Conservation (phyloP, 2,329 filamentous ascomycete species). For the Botryotinia calthae region DNA sequence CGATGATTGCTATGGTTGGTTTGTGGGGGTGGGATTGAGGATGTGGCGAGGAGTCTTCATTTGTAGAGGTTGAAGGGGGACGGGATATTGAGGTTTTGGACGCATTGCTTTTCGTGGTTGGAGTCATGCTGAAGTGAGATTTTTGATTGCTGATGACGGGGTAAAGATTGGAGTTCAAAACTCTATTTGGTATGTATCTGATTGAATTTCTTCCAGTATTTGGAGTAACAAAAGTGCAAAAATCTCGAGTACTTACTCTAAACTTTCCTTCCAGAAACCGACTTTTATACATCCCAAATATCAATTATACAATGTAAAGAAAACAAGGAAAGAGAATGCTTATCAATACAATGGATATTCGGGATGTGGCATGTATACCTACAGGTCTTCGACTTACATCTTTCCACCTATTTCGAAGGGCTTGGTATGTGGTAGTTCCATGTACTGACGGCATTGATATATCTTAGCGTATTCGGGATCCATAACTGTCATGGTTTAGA, state of each 20-base stretch:
- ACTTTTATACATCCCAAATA: not conserved
- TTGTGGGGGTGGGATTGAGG: not conserved
- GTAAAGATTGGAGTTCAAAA: not conserved
- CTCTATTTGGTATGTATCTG: not conserved
- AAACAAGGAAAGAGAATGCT: not conserved
- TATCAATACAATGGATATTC: not conserved
- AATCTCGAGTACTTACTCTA: not conserved
- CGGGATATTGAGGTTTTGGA: not conserved
- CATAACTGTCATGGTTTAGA: not conserved
- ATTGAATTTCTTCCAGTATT: not conserved
- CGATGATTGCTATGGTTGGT: conserved; percentile 10
- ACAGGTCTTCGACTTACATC: not conserved
- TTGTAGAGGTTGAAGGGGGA: not conserved
- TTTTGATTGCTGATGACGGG: not conserved
- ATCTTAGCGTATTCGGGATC: not conserved
- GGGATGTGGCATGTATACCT: too few species aligned
- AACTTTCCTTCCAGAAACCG: not conserved
- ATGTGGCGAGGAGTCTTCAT: not conserved
- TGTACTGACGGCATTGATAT: conserved; percentile 1
- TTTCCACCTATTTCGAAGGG: not conserved
- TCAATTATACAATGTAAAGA: not conserved
- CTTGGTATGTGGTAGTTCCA: not conserved
- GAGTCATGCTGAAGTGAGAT: not conserved
- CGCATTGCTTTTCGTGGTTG: not conserved
- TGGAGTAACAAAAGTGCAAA: not conserved